These are phyloP conservation scores for Ogataea henricii DNA, from an alignment of 805 yeast species.

Conservation along the genomic window DNA sequence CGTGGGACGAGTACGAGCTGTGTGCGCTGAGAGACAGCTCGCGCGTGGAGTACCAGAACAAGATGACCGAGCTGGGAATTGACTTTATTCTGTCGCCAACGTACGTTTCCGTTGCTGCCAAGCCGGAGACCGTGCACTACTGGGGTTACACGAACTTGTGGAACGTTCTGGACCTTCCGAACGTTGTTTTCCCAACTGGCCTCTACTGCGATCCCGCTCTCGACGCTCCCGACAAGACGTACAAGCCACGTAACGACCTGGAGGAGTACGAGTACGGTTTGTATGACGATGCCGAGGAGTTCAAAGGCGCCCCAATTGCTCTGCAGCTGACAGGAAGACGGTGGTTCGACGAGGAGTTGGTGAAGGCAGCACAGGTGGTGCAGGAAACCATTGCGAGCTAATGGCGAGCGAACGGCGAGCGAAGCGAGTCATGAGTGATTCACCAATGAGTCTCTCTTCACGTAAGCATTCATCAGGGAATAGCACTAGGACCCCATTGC, in stretches of 20 bases:
- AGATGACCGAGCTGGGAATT: conserved; percentile 49
- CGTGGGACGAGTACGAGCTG: conserved; percentile 49
- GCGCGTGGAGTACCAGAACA: conserved; percentile 51
- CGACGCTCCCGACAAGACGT: conserved; percentile 22
- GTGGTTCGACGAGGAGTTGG: conserved; percentile 49
- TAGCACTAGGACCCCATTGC: too few species aligned
- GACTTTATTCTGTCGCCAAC: conserved; percentile 67
- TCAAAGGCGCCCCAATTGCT: conserved; percentile 50
- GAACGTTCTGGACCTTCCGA: conserved; percentile 69
- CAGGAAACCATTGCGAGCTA: conserved; percentile 29
- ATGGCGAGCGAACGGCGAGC: too few species aligned
- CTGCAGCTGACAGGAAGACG: conserved; percentile 53
- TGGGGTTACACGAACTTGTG: conserved; percentile 77
- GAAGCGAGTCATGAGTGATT: too few species aligned
- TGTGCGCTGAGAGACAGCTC: conserved; percentile 52
- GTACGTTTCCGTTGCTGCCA: conserved; percentile 66
- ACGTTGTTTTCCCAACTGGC: conserved; percentile 60
- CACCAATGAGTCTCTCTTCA: too few species aligned
- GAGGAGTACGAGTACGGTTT: conserved; percentile 36
- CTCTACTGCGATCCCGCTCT: conserved; percentile 44
- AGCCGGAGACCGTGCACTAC: conserved; percentile 57
- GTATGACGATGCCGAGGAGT: conserved; percentile 38
- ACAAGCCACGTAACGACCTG: conserved; percentile 23
- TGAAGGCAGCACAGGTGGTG: conserved; percentile 47
- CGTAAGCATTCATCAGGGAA: too few species aligned